Base-by-base conservation (phyloP, 345 rosid genomes). In the Punica granatum region DNA sequence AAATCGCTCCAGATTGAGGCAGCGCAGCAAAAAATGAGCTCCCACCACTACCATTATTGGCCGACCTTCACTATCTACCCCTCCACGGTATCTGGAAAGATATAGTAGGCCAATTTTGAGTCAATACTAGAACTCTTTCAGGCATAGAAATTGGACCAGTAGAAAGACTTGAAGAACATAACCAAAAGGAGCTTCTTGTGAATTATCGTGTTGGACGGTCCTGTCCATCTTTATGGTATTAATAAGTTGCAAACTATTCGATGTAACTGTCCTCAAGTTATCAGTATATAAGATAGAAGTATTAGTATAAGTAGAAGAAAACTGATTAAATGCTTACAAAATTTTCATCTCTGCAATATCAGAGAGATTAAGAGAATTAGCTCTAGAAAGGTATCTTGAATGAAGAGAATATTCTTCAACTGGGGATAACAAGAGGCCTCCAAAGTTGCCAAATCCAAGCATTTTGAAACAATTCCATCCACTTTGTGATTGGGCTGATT, bases 41-140 rank as follows among this genome's bases (percentile, higher is more conserved):
- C 99, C 99, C 74, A 94, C 99, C 71, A 94, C 83, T 42, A 94
- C 98, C 90, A 94, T 86, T n/a, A 94, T 95, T 56, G 98, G 97
- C 42, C 72, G 90, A 48, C 97, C 99, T 76, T 94, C 96, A 23
- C 86, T 84, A 73, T 94, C 99, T 37, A 91, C 98, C 56, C 99
- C 99, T 70, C 99, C 96, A 21, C 96, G 96, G 80, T 91, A 94
- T 70, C 99, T 94, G 85, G 67, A 74, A 19, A 43, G 66, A 71
- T 76, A 75, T 31, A 74, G 60, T 66, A 46, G 48, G 31, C 13
- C 59, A 23, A 23, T 25, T 53, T 62, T 64, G 59, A 66, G 37
- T 43, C 49, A 60, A 49, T 26, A n/a, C 7, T 23, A 25, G 2
- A 28, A 30, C 60, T 36, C 36, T 30, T 37, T 21, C 41, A 67